Percentiles rank a stretch among this genome's conserved stretches.
These are phyloP conservation scores for Dimargaris cristalligena DNA, from an alignment of 192 early-diverging fungal genomes.

Conservation along the genomic window DNA sequence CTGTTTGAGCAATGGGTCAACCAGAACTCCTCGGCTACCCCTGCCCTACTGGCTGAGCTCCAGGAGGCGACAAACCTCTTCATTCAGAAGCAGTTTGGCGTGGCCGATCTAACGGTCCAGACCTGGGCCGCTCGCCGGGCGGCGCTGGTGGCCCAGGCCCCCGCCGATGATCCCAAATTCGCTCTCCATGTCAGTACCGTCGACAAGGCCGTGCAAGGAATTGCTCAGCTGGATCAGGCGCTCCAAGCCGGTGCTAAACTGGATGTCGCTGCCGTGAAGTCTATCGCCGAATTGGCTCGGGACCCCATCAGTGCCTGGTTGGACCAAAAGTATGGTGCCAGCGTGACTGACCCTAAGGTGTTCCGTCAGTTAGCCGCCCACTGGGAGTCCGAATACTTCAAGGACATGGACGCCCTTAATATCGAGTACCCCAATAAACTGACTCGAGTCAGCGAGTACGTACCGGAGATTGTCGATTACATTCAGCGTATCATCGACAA, in stretches of 20 bases:
- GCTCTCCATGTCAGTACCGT: conserved; percentile 53
- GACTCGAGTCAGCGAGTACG: conserved; percentile 91
- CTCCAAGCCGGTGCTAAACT: conserved; percentile 21
- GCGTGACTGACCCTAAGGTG: conserved; percentile 74
- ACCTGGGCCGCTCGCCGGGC: conserved; percentile 41
- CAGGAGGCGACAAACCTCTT: conserved; percentile 43
- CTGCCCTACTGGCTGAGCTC: conserved; percentile 36
- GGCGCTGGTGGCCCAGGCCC: conserved; percentile 29
- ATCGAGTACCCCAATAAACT: conserved; percentile 72
- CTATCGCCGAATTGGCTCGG: conserved; percentile 14
- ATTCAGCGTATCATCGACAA: conserved; percentile 86
- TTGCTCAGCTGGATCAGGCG: conserved; percentile 11
- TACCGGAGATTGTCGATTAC: conserved; percentile 83
- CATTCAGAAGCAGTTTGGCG: conserved; percentile 36
- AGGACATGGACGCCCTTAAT: conserved; percentile 83
- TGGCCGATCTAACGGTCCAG: conserved; percentile 22
- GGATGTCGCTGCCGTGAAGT: conserved; percentile 28
- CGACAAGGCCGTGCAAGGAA: conserved; percentile 14
- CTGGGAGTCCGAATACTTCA: conserved; percentile 89
- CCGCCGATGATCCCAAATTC: conserved; percentile 46
- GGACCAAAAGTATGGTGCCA: conserved; percentile 26
- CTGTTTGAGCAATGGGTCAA: conserved; percentile 44
- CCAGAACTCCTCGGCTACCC: conserved; percentile 20
- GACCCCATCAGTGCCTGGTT: conserved; percentile 25
- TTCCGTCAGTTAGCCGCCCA: conserved; percentile 82